Evolutionary conservation across 176 grass and related monocot species (phyloP).

Genomic region (Eragrostis nindensis): DNA sequence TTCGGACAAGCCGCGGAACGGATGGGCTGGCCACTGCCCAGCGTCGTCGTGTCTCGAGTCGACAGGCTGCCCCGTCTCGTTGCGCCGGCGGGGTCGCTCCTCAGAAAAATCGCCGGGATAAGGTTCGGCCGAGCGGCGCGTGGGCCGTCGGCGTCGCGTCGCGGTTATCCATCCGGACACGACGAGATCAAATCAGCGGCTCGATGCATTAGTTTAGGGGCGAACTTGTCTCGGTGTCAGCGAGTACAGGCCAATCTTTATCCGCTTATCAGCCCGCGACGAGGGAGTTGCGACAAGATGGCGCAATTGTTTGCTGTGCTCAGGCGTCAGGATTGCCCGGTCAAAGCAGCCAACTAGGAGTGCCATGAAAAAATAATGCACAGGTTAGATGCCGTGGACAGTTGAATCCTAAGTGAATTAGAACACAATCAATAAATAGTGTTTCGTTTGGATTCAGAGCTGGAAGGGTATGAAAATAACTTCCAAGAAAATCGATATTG

Average conservation of each 20-base stretch:
- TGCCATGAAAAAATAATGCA: not conserved
- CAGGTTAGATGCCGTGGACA: not conserved
- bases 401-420: not conserved
- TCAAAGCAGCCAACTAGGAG: not conserved
- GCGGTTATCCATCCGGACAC: constrained; percentile 5
- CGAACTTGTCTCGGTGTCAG: constrained; percentile 3
- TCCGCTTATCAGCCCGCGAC: not conserved
- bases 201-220: not conserved
- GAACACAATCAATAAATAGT: no score
- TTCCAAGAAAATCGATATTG: not conserved
- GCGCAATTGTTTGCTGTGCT: not conserved
- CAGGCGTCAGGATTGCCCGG: not conserved
- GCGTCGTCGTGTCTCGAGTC: no score
- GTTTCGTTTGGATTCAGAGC: not conserved
- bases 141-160: constrained; percentile 7
- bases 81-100: no score
- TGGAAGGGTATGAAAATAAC: not conserved
- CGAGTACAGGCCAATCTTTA: not conserved
- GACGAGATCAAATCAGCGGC: not conserved
- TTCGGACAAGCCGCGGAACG: not conserved
- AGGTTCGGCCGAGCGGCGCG: not conserved
- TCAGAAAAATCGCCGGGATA: not conserved
- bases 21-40: no score
- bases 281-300: not conserved
- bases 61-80: no score